phyloP scores from a whole-genome alignment of 78 protist species.

The Diacronema lutheri region DNA sequence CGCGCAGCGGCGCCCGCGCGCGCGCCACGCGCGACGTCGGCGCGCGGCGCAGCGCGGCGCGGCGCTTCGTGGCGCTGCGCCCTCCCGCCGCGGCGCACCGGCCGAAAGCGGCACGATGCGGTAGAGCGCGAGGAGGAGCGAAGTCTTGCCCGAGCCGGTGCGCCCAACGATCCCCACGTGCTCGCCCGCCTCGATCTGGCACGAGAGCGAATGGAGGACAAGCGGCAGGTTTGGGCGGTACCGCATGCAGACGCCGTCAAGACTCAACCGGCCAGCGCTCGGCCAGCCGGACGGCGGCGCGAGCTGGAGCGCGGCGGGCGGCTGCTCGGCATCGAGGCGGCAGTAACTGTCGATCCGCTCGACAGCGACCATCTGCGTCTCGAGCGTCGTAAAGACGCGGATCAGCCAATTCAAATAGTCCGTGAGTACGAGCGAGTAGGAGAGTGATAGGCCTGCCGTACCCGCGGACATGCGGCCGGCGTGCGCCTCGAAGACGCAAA shows the following conservation, averaged over 20 bases:
- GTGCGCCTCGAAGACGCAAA: not conserved
- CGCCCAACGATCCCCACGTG: slow-evolving; percentile 77
- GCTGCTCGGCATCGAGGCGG: not conserved
- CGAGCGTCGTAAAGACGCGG: slow-evolving; percentile 42
- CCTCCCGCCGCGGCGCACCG: no score
- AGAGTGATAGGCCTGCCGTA: slow-evolving; percentile 47
- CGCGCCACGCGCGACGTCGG: no score
- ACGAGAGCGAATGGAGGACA: slow-evolving; percentile 32
- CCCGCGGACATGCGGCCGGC: not conserved
- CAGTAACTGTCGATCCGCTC: slow-evolving; percentile 21
- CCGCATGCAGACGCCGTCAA: slow-evolving; percentile 13
- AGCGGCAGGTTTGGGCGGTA: slow-evolving; percentile 49
- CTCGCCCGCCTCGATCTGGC: slow-evolving; percentile 34
- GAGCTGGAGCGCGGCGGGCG: not conserved
- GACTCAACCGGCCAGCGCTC: not conserved
- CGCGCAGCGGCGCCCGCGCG: no score
- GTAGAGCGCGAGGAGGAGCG: not conserved
- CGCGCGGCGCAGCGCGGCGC: no score
- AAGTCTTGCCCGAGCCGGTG: slow-evolving; percentile 48
- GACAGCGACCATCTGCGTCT: slow-evolving; percentile 70
- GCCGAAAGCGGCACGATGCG: slow-evolving; percentile 6
- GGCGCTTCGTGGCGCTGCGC: no score
- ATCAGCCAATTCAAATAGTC: slow-evolving; percentile 7
- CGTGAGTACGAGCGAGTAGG: slow-evolving; percentile 49
- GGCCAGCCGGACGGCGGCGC: slow-evolving; percentile 35